phyloP scores from a whole-genome alignment of 345 rosid genomes.

The Salix udensis region DNA sequence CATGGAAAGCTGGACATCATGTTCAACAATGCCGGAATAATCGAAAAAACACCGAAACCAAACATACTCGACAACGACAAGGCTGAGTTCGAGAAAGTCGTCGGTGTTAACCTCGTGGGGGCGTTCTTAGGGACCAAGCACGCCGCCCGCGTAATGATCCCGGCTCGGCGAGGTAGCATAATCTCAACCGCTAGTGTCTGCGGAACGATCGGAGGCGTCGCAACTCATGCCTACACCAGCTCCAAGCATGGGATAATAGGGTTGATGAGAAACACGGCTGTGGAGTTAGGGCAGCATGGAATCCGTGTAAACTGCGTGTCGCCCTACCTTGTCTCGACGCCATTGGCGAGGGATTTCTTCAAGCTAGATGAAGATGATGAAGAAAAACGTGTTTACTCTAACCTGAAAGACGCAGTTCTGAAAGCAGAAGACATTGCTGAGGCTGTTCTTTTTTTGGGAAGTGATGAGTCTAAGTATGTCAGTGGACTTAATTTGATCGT shows the following conservation, averaged over 20 bases:
- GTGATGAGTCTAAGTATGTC: slow-evolving; percentile 18
- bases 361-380: no score
- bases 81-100: slow-evolving; percentile 18
- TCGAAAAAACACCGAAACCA: neutral
- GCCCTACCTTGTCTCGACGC: no score
- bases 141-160: slow-evolving; percentile 8
- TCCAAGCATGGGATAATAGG: no score
- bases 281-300: no score
- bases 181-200: slow-evolving; percentile 9
- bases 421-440: slow-evolving; percentile 5
- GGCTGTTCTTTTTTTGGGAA: slow-evolving; percentile 8
- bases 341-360: no score
- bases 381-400: no score
- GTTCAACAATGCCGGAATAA: slow-evolving; percentile 11
- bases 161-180: slow-evolving; percentile 19
- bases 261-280: no score
- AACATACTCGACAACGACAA: neutral
- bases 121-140: slow-evolving; percentile 30
- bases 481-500: slow-evolving; percentile 7
- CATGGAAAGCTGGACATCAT: slow-evolving; percentile 13
- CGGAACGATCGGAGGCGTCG: slow-evolving; percentile 6
- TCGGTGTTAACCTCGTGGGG: slow-evolving; percentile 17
- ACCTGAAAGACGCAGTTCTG: neutral
- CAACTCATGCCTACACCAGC: neutral
- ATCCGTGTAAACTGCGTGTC: no score